A percentile compares a stretch with the other conserved stretches of the same genome.
These are phyloP conservation scores for Coriaria nepalensis DNA, from an alignment of 306 rosid genomes.

Conservation along the genomic window DNA sequence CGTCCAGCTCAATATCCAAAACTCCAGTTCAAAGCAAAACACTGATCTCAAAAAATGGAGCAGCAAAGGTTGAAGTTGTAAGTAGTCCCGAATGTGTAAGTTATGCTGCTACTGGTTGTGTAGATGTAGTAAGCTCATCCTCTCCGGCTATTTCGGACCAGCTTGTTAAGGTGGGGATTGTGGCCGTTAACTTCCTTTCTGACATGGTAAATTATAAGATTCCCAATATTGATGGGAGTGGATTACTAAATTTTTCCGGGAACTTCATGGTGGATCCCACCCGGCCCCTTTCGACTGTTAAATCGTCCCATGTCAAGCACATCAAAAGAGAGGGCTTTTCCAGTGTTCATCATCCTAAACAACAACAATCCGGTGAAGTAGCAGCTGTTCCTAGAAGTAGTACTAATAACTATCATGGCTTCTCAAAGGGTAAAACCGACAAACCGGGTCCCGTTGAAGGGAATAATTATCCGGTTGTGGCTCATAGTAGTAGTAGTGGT, in stretches of 20 bases:
- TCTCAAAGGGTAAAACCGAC: conserved; percentile 51
- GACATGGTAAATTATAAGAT: conserved; percentile 49
- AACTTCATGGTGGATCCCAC: conserved; percentile 62
- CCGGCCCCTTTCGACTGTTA: conserved; percentile 31
- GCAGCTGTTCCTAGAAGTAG: conserved; percentile 25
- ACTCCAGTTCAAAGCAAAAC: too few species aligned
- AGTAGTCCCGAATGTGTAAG: too few species aligned
- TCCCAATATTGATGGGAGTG: conserved; percentile 55
- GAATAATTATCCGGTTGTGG: too few species aligned
- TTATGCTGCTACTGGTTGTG: too few species aligned
- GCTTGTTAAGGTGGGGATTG: conserved; percentile 64
- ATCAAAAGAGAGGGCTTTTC: conserved; percentile 45
- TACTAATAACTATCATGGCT: conserved; percentile 27
- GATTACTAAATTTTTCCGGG: conserved; percentile 32
- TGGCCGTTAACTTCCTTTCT: conserved; percentile 67
- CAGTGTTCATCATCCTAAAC: conserved; percentile 43
- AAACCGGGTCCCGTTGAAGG: too few species aligned
- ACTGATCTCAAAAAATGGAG: conserved; percentile 26
- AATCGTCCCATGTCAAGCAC: conserved; percentile 50
- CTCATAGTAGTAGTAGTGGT: too few species aligned
- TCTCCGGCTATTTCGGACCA: conserved; percentile 42
- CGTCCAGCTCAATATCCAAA: too few species aligned
- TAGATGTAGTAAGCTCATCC: conserved; percentile 17
- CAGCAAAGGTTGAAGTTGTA: conserved; percentile 23
- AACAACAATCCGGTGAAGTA: conserved; percentile 28